Evolutionary conservation across 768 basidiomycete genomes (phyloP).

Genomic region (Lentinula sp.): DNA sequence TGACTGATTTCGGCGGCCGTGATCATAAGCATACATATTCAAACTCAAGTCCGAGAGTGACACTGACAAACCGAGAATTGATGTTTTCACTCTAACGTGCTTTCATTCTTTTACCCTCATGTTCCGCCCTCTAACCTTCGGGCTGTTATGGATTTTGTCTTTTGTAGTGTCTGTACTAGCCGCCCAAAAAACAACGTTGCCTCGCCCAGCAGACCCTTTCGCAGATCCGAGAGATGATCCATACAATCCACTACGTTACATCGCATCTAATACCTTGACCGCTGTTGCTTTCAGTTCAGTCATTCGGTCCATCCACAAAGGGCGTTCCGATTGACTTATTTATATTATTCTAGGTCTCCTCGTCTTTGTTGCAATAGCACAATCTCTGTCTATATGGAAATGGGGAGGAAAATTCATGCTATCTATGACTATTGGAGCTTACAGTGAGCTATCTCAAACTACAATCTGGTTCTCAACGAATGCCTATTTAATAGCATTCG

Average conservation of each 20-base stretch:
- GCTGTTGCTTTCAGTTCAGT: slow-evolving; percentile 41
- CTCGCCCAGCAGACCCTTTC: slow-evolving; percentile 35
- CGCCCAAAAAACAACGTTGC: slow-evolving; percentile 13
- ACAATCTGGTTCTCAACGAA: too few relatives aligned
- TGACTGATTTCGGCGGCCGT: not conserved
- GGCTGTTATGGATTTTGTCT: slow-evolving; percentile 7
- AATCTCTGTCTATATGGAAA: slow-evolving; percentile 35
- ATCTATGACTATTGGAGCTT: slow-evolving; percentile 54
- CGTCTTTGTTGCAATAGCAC: slow-evolving; percentile 33
- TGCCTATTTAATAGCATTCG: slow-evolving; percentile 36
- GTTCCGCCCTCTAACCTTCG: not conserved
- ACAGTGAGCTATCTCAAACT: slow-evolving; percentile 29
- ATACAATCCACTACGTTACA: slow-evolving; percentile 50
- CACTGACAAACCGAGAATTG: not conserved
- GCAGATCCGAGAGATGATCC: slow-evolving; percentile 46
- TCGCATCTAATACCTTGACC: slow-evolving; percentile 47
- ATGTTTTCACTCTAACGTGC: not conserved
- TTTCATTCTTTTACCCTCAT: not conserved
- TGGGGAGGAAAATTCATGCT: slow-evolving; percentile 56
- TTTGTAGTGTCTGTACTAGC: slow-evolving; percentile 8
- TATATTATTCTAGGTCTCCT: slow-evolving; percentile 24
- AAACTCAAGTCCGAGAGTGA: not conserved
- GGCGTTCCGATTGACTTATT: not conserved
- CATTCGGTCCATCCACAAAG: not conserved
- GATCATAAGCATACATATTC: not conserved